Conservation (phyloP, 306 rosid genomes). For the Elaeagnus macrophylla region DNA sequence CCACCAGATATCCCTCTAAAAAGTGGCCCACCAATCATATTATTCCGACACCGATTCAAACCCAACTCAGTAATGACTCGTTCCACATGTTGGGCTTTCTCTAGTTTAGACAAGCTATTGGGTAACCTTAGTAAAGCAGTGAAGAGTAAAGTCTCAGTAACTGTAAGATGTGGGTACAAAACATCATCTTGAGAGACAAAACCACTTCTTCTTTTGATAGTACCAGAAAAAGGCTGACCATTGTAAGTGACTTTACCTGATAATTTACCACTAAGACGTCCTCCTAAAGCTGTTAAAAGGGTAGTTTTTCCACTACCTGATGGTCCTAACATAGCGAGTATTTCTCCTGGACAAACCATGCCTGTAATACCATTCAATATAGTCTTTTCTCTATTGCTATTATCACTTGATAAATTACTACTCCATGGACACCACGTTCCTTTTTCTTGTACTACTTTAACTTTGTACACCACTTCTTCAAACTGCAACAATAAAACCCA, state of each 20-base stretch:
- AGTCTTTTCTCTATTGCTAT: conserved; percentile 42
- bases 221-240: conserved; percentile 64
- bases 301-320: conserved; percentile 98
- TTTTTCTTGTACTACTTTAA: conserved; percentile 49
- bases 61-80: conserved; percentile 70
- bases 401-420: too few relatives aligned
- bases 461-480: conserved; percentile 87
- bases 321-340: conserved; percentile 93
- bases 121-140: conserved; percentile 93
- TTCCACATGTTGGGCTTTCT: conserved; percentile 70
- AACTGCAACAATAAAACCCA: conserved; percentile 37
- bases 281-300: conserved; percentile 88
- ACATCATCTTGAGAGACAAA: conserved; percentile 94
- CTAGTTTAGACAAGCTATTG: conserved; percentile 42
- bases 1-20: conserved; percentile 95
- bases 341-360: conserved; percentile 80
- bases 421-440: conserved; percentile 38
- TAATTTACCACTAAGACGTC: conserved; percentile 64
- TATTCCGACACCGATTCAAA: conserved; percentile 54
- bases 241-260: conserved; percentile 84
- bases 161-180: conserved; percentile 82
- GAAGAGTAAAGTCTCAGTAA: conserved; percentile 74
- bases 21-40: conserved; percentile 98
- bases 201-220: conserved; percentile 72
- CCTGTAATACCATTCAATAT: conserved; percentile 78